A percentile compares a stretch with the other conserved stretches of the same genome.
phyloP scores from a whole-genome alignment of 163 green algal species.

The Coccomyxa subellipsoidea region DNA sequence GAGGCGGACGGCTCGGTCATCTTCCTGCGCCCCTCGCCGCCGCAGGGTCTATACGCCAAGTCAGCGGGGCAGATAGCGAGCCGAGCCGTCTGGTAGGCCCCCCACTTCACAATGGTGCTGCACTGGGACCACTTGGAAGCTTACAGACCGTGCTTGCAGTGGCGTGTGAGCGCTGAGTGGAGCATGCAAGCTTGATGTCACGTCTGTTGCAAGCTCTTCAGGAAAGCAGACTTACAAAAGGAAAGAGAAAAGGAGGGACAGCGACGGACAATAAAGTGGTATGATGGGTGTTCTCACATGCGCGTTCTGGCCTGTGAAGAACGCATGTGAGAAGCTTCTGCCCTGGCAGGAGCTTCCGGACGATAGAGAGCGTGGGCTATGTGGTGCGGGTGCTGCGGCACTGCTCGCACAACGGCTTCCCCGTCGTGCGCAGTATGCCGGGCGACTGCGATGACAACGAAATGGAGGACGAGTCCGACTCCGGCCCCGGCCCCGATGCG shows the following conservation, averaged over 20 bases:
- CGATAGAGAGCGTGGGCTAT: conserved; percentile 45
- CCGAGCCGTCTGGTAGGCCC: conserved; percentile 4
- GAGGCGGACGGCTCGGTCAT: conserved; percentile 73
- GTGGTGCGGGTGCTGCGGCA: conserved; percentile 62
- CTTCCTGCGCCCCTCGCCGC: conserved; percentile 73
- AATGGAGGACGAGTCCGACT: background rate
- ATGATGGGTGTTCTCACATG: background rate
- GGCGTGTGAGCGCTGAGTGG: too few species aligned
- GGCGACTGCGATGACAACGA: background rate
- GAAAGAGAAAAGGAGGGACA: too few species aligned
- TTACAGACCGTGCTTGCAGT: too few species aligned
- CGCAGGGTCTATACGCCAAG: conserved; percentile 41
- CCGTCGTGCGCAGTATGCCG: conserved; percentile 45
- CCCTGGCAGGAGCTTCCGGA: conserved; percentile 29
- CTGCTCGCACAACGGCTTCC: conserved; percentile 87
- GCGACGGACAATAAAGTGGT: too few species aligned
- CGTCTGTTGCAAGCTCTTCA: too few species aligned
- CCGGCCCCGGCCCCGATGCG: too few species aligned
- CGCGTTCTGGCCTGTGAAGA: background rate
- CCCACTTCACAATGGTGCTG: too few species aligned
- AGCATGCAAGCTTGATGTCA: too few species aligned
- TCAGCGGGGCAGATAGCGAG: conserved; percentile 27
- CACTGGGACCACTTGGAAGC: too few species aligned
- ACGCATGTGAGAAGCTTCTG: background rate
- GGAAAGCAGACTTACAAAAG: too few species aligned